These are phyloP conservation scores for Adenanthera pavonina DNA, from an alignment of 306 rosid genomes.

Conservation along the genomic window DNA sequence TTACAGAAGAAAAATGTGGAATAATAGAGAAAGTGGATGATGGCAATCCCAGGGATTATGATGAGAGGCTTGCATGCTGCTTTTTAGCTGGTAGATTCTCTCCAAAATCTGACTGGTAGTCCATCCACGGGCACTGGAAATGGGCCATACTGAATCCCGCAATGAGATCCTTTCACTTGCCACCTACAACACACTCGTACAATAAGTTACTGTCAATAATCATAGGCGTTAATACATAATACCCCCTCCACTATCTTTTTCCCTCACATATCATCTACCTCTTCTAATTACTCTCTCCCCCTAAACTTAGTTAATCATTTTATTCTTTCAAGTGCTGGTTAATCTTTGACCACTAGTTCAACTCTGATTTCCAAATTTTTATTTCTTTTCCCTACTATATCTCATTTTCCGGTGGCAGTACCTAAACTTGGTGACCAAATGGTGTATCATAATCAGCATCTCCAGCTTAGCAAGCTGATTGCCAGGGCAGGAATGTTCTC, in stretches of 20 bases:
- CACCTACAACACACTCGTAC: conserved; percentile 60
- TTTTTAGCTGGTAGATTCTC: conserved; percentile 54
- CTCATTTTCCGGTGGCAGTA: conserved; percentile 31
- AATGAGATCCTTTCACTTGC: conserved; percentile 75
- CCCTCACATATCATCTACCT: conserved; percentile 4
- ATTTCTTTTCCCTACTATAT: not conserved
- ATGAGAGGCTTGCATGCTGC: conserved; percentile 36
- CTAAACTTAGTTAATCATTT: conserved; percentile 1
- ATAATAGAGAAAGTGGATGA: conserved; percentile 30
- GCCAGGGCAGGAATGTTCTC: conserved; percentile 95
- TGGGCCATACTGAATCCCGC: conserved; percentile 79
- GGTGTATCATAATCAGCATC: conserved; percentile 79
- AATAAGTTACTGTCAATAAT: conserved; percentile 25
- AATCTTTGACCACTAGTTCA: not conserved
- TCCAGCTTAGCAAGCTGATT: conserved; percentile 96
- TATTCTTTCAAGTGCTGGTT: conserved; percentile 6
- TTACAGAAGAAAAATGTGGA: conserved; percentile 18
- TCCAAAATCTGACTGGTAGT: conserved; percentile 80
- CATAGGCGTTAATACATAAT: not conserved
- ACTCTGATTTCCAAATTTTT: not conserved
- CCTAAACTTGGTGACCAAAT: conserved; percentile 88
- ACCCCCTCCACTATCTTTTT: not conserved
- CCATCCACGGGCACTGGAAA: conserved; percentile 85
- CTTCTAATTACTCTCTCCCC: not conserved
- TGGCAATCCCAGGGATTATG: conserved; percentile 1